A percentile compares a stretch with the other conserved stretches of the same genome.
These are phyloP conservation scores for Cenchrus fungigraminus DNA, from an alignment of 176 grass and related monocot genomes.

Conservation along the genomic window DNA sequence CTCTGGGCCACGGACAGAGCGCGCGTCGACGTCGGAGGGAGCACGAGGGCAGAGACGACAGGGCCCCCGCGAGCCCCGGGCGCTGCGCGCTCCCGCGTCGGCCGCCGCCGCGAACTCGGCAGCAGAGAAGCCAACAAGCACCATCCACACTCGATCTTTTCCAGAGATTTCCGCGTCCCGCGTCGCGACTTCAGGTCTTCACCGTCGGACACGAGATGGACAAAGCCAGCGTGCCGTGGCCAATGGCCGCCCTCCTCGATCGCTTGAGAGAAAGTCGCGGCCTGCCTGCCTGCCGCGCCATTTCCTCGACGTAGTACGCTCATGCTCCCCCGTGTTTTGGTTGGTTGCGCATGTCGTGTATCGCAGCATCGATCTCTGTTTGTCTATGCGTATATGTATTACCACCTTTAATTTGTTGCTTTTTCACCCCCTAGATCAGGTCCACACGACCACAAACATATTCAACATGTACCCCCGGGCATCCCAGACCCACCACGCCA, in stretches of 20 bases:
- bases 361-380: not conserved
- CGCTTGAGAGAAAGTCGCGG: not conserved
- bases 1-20: not conserved
- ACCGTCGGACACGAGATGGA: not conserved
- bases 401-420: slow-evolving; percentile 24
- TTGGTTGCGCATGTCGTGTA: too few species aligned
- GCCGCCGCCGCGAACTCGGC: not conserved
- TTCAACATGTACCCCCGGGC: not conserved
- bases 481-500: slow-evolving; percentile 24
- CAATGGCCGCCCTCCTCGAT: not conserved
- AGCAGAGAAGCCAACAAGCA: not conserved
- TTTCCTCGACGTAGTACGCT: not conserved
- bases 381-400: not conserved
- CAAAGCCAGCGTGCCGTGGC: not conserved
- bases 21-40: not conserved
- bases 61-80: not conserved
- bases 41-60: not conserved
- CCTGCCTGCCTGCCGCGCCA: slow-evolving; percentile 9
- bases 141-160: too few species aligned
- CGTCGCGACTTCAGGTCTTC: not conserved
- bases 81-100: too few species aligned
- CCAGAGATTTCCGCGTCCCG: not conserved
- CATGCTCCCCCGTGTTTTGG: not conserved
- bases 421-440: not conserved
- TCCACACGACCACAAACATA: not conserved